These are phyloP conservation scores for Dichomitus squalens DNA, from an alignment of 1,284 basidiomycete species.

Conservation along the genomic window DNA sequence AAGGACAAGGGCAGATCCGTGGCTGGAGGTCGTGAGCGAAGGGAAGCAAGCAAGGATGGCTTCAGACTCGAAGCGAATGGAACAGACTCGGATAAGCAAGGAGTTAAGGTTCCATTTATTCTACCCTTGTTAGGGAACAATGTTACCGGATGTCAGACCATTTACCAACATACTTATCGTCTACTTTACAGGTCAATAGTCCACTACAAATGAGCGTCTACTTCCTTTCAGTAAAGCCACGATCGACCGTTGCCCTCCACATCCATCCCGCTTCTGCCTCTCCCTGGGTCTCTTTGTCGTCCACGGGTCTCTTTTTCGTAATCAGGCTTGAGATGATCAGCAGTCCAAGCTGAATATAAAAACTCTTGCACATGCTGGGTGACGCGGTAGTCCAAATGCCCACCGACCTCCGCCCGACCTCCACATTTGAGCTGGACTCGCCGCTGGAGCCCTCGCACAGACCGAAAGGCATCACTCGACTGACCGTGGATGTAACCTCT, in stretches of 20 bases:
- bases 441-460: conserved; percentile 9
- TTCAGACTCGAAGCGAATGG: too few relatives aligned
- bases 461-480: conserved; percentile 39
- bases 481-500: conserved; percentile 53
- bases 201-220: neutral
- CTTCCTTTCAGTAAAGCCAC: neutral
- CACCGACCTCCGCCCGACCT: conserved; percentile 29
- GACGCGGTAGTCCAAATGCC: conserved; percentile 33
- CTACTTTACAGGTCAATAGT: neutral
- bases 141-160: too few relatives aligned
- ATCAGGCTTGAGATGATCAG: neutral
- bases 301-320: too few relatives aligned
- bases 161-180: too few relatives aligned
- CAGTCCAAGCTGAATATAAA: neutral
- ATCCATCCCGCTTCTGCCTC: neutral
- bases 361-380: conserved; percentile 25
- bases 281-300: too few relatives aligned
- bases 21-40: neutral
- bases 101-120: too few relatives aligned
- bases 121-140: too few relatives aligned
- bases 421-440: conserved; percentile 27
- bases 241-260: neutral
- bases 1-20: neutral
- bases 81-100: too few relatives aligned
- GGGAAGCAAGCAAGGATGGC: neutral